Conservation (phyloP, 1,284 basidiomycete species). For the Takashimella tepidaria region DNA sequence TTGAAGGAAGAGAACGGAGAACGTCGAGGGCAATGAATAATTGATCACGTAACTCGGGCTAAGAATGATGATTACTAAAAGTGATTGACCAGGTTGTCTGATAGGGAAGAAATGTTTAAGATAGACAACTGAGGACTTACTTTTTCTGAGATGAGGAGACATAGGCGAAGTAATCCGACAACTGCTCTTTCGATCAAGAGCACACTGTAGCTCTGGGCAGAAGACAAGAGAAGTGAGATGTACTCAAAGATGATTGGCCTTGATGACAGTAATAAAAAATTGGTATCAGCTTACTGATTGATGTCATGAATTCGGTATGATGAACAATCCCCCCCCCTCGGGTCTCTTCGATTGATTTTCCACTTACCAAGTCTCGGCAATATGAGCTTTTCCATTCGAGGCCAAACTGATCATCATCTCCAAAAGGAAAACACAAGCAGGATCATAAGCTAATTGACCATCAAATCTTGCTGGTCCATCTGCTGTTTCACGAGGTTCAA, state of each 20-base stretch:
- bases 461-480: constrained; percentile 47
- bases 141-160: constrained; percentile 69
- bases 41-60: constrained; percentile 79
- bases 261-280: too few relatives aligned
- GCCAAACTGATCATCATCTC: constrained; percentile 90
- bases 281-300: too few relatives aligned
- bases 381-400: constrained; percentile 65
- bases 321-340: too few relatives aligned
- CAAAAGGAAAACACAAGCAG: constrained; percentile 85
- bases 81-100: too few relatives aligned
- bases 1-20: constrained; percentile 69
- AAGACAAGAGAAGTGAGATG: constrained; percentile 70
- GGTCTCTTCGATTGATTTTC: too few relatives aligned
- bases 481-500: constrained; percentile 53
- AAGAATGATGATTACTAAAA: constrained; percentile 3
- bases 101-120: too few relatives aligned
- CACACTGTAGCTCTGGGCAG: constrained; percentile 75
- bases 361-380: constrained; percentile 81
- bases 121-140: constrained; percentile 49
- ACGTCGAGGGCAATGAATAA: constrained; percentile 89
- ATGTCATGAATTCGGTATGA: background rate
- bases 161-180: constrained; percentile 76
- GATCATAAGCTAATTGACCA: constrained; percentile 76
- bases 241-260: constrained; percentile 93
- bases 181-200: constrained; percentile 93